Conservation (phyloP, 23 red algal species). For the Chondrus crispus region DNA sequence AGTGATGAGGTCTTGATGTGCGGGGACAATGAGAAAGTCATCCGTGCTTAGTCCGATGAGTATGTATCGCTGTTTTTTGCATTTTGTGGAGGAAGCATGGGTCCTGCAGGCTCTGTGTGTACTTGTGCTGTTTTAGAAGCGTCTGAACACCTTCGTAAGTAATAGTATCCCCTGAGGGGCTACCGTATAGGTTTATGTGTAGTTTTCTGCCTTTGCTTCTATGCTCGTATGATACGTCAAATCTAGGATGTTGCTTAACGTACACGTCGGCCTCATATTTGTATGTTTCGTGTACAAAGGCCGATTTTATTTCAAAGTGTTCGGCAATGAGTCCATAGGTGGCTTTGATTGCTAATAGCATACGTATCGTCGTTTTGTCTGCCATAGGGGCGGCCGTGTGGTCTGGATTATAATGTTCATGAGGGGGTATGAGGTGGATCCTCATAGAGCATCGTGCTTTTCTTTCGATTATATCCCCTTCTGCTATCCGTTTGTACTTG, state of each 20-base stretch:
- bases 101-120: not conserved
- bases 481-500: not conserved
- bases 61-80: not conserved
- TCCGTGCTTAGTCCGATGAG: too few species aligned
- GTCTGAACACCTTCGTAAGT: not conserved
- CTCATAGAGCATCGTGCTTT: not conserved
- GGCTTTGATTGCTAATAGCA: not conserved
- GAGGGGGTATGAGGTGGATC: not conserved
- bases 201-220: not conserved
- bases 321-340: not conserved
- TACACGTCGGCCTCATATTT: not conserved
- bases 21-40: too few species aligned
- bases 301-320: conserved; percentile 23
- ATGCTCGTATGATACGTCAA: not conserved
- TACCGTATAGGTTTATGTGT: not conserved
- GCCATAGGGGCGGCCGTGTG: not conserved
- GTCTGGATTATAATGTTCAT: not conserved
- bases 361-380: not conserved
- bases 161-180: not conserved
- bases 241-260: not conserved
- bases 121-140: not conserved
- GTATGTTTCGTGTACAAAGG: not conserved
- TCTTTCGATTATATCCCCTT: not conserved
- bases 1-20: not conserved
- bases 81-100: not conserved